Conservation (phyloP, 495 filamentous ascomycete genomes). For the Penicillium manginii region DNA sequence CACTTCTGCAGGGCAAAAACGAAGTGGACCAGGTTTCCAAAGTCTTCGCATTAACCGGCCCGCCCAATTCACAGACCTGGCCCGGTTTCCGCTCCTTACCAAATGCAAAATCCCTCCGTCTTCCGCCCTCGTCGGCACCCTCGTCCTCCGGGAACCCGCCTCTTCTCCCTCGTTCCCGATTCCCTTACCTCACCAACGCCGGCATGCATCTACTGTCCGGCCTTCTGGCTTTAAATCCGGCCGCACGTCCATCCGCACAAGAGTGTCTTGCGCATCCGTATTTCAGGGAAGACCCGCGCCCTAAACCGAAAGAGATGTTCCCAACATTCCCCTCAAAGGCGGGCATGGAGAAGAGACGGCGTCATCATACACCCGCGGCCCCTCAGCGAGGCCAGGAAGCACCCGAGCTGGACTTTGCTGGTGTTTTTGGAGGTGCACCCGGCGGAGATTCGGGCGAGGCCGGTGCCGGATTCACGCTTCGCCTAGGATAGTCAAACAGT, state of each 20-base stretch:
- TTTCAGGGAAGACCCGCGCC: slow-evolving; percentile 86
- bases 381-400: slow-evolving; percentile 76
- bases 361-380: slow-evolving; percentile 79
- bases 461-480: slow-evolving; percentile 81
- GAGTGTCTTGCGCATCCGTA: slow-evolving; percentile 78
- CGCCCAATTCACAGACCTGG: slow-evolving; percentile 87
- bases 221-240: slow-evolving; percentile 78
- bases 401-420: slow-evolving; percentile 65
- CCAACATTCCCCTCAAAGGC: slow-evolving; percentile 94
- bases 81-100: slow-evolving; percentile 85
- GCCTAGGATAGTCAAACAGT: slow-evolving; percentile 58
- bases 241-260: slow-evolving; percentile 66
- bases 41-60: slow-evolving; percentile 89
- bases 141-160: slow-evolving; percentile 27
- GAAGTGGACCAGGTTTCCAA: slow-evolving; percentile 85
- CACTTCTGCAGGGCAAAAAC: slow-evolving; percentile 87
- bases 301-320: slow-evolving; percentile 85
- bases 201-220: slow-evolving; percentile 69
- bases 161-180: slow-evolving; percentile 64
- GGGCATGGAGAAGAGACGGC: slow-evolving; percentile 81
- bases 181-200: slow-evolving; percentile 78
- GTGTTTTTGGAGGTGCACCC: slow-evolving; percentile 79
- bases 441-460: slow-evolving; percentile 71
- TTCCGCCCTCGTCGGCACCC: slow-evolving; percentile 56
- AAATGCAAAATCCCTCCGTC: slow-evolving; percentile 82